Conservation (phyloP, 2,329 filamentous ascomycete genomes). For the Colletotrichum magnum region DNA sequence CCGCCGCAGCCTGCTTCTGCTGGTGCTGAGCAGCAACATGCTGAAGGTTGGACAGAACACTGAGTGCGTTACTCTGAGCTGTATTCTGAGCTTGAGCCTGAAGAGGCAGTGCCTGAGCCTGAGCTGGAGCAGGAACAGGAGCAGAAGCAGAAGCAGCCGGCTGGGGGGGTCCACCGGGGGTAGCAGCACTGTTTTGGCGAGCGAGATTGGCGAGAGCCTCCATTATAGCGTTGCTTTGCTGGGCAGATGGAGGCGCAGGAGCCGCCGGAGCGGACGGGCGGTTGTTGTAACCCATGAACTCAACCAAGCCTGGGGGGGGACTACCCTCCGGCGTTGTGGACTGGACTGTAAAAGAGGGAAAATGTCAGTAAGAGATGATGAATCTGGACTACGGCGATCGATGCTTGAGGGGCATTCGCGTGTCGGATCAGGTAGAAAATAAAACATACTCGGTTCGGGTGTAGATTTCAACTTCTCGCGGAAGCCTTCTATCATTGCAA, state of each 20-base stretch:
- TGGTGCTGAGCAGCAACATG: slow-evolving; percentile 22
- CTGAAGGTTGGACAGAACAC: slow-evolving; percentile 29
- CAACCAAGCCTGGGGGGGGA: slow-evolving; percentile 64
- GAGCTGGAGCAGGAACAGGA: slow-evolving; percentile 52
- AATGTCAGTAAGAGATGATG: slow-evolving; percentile 5
- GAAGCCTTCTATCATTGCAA: slow-evolving; percentile 83
- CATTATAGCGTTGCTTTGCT: slow-evolving; percentile 74
- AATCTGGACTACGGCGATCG: neutral
- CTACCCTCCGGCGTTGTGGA: slow-evolving; percentile 81
- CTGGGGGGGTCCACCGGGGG: slow-evolving; percentile 39
- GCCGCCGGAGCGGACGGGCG: slow-evolving; percentile 52
- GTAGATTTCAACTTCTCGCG: slow-evolving; percentile 82
- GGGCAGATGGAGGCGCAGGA: slow-evolving; percentile 55
- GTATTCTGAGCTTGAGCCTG: slow-evolving; percentile 46
- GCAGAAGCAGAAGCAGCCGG: slow-evolving; percentile 43
- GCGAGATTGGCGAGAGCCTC: slow-evolving; percentile 86
- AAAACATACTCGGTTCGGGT: slow-evolving; percentile 74
- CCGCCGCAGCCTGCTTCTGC: neutral
- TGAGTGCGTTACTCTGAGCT: slow-evolving; percentile 23
- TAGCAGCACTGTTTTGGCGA: slow-evolving; percentile 75
- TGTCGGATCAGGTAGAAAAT: slow-evolving; percentile 22
- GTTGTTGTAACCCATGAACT: slow-evolving; percentile 50
- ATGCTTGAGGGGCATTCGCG: slow-evolving; percentile 28
- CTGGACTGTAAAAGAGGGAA: slow-evolving; percentile 60
- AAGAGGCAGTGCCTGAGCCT: slow-evolving; percentile 2